Evolutionary conservation across 306 rosid genomes (phyloP).

Genomic region (Rubus parviflorus): DNA sequence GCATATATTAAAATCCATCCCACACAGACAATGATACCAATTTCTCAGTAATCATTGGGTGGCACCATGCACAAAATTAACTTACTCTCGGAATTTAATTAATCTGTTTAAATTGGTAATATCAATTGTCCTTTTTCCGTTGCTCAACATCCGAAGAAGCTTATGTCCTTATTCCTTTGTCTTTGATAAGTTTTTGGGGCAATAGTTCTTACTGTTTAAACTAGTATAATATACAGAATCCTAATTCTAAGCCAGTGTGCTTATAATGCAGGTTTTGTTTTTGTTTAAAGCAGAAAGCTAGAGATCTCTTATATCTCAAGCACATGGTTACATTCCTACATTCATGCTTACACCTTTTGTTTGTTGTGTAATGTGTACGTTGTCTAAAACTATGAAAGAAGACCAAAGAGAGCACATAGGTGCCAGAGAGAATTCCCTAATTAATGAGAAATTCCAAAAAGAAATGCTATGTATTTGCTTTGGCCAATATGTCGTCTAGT

Average conservation of each 20-base stretch:
- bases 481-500: conserved; percentile 53
- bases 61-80: background rate
- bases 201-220: conserved; percentile 21
- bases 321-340: conserved; percentile 54
- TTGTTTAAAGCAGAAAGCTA: conserved; percentile 1
- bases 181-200: conserved; percentile 44
- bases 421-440: conserved; percentile 48
- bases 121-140: conserved; percentile 14
- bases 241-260: conserved; percentile 28
- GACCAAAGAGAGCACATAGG: conserved; percentile 31
- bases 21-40: background rate
- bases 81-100: background rate
- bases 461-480: conserved; percentile 40
- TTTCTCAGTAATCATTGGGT: conserved; percentile 39
- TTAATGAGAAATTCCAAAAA: conserved; percentile 48
- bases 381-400: conserved; percentile 24
- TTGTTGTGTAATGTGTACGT: conserved; percentile 11
- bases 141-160: conserved; percentile 50
- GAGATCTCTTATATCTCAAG: conserved; percentile 33
- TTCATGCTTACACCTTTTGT: conserved; percentile 52
- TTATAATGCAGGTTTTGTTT: conserved; percentile 17
- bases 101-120: background rate
- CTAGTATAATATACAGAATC: background rate
- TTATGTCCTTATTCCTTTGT: conserved; percentile 40
- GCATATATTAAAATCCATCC: background rate